Base-by-base conservation (phyloP, 2,329 filamentous ascomycete genomes). In the Cordyceps cateniannulata region DNA sequence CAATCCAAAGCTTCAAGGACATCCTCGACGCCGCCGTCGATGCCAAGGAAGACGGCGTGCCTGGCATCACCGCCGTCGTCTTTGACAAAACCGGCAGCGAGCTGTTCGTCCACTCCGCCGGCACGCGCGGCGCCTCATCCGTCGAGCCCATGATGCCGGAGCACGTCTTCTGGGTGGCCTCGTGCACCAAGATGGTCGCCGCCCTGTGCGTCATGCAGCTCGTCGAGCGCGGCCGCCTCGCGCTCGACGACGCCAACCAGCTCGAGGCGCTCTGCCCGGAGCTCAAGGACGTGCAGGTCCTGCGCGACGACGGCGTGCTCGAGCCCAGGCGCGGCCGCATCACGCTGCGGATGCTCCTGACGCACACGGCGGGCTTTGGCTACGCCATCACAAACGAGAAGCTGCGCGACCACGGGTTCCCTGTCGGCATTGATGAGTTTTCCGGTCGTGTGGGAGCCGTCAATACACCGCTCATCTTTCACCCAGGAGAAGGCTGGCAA, bases 401-500 rank as follows among this genome's bases (percentile, higher is more conserved):
- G 1, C 66, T 85, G 27, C 66, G 77, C 18, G 72, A 83, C 16
- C 81, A 74, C 70, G 72, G 72, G 1, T 72, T 75, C 14, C 83
- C 83, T 0, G 70, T 73, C 0, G 82, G 83, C 0, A 66, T 79
- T 5, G 82, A 87, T 60, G 85, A 87, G 66, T 83, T 87, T 65
- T 79, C 78, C 0, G 81, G 81, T 0, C 74, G 81, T 6, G 67
- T 78, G 18, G 74, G 76, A 35, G 84, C 84, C 25, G 73, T 87
- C 48, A 66, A 78, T 40, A 68, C 72, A 61, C 82, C 85, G 1
- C 70, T 90, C 18, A 69, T 88, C 1, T 84, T 86, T 64, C 84
- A 89, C 64, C 86, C 87, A 0, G 86, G 86, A 0, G 77, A 80
- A 25, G 75, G 74, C 3, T 89, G 84, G 82, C 77, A 83, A 61